A percentile compares a stretch with the other conserved stretches of the same genome.
These are phyloP conservation scores for Polyporus tsugae DNA, from an alignment of 1,284 basidiomycete species.

Conservation along the genomic window DNA sequence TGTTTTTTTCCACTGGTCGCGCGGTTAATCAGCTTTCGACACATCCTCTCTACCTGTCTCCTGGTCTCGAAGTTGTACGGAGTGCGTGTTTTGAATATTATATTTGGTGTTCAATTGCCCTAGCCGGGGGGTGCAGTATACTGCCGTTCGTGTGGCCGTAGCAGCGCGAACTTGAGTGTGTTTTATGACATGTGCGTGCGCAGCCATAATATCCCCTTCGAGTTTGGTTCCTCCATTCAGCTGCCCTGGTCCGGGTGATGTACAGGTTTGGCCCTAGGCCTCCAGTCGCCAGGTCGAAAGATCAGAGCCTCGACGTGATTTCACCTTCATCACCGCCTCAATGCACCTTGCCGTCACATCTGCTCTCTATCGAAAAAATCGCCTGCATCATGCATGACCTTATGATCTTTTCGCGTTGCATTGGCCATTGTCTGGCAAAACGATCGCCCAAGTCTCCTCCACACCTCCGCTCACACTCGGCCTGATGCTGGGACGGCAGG, in stretches of 20 bases:
- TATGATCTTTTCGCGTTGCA: too few species aligned
- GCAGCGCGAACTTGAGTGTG: not conserved
- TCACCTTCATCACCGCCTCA: not conserved
- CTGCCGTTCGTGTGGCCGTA: not conserved
- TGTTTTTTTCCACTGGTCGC: slow-evolving; percentile 52
- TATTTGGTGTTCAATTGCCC: not conserved
- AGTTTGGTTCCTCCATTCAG: not conserved
- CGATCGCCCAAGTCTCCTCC: not conserved
- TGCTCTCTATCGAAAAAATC: not conserved
- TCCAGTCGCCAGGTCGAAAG: not conserved
- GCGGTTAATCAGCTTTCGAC: slow-evolving; percentile 76
- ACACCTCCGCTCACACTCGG: slow-evolving; percentile 6
- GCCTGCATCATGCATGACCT: not conserved
- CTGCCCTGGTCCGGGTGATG: not conserved
- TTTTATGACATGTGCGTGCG: not conserved
- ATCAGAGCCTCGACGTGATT: not conserved
- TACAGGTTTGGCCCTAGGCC: not conserved
- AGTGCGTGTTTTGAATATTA: not conserved
- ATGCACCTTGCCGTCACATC: not conserved
- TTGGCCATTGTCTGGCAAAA: not conserved
- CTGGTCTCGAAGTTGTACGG: not conserved
- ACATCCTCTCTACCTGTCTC: slow-evolving; percentile 47
- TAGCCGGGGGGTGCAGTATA: not conserved
- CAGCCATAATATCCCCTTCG: not conserved
- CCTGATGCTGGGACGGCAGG: not conserved